Evolutionary conservation across 1,284 basidiomycete genomes (phyloP), one percentile per base, ranked within the genome.

Genomic region (Anthracocystis setariae): DNA sequence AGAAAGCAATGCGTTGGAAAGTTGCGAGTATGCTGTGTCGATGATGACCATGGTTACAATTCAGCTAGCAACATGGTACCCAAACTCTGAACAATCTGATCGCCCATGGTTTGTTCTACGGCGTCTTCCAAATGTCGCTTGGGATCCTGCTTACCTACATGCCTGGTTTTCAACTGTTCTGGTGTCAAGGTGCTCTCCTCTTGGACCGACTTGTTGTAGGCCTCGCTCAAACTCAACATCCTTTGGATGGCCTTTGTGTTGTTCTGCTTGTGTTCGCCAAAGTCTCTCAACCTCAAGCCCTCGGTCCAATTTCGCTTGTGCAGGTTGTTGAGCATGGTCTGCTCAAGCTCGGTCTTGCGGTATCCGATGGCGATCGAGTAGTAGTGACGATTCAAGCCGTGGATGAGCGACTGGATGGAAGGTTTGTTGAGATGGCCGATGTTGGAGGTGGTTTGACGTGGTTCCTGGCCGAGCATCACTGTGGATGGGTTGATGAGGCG

Each of bases 401-500:
- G 81, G 49, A 82, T 82, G 32, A 82, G 66, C 42, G 70, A 92
- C 84, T 98, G 96, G 83, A 99, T 98, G 56, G 91, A 93, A 15
- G 96, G 96, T 84, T 98, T 98, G 85, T 96, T 96, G 83, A 99
- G 91, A 83, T 98, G 95, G 12, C 96, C 96, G 65, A 98, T 94
- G 83, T 99, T 99, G 40, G 92, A 94, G 13, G 96, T 99, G 52
- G 94, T 97, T 84, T 98, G 96, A 27, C 96, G 88, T 17, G 94
- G 92, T 85, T 99, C 96, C 68, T 93, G 91, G 32, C 80, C 80
- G 56, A 96, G 94, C 76, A 92, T 84, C 17, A 81, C 76, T 1
- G 77, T 80, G 18, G 72, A 74, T 3, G 80, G 79, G 72, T 79
- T 81, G 76, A 83, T 80, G n/a, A 83, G 71, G 20, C 96, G 91